Evolutionary conservation across 2,329 filamentous ascomycete species (phyloP).

Genomic region (Tolypocladium album): DNA sequence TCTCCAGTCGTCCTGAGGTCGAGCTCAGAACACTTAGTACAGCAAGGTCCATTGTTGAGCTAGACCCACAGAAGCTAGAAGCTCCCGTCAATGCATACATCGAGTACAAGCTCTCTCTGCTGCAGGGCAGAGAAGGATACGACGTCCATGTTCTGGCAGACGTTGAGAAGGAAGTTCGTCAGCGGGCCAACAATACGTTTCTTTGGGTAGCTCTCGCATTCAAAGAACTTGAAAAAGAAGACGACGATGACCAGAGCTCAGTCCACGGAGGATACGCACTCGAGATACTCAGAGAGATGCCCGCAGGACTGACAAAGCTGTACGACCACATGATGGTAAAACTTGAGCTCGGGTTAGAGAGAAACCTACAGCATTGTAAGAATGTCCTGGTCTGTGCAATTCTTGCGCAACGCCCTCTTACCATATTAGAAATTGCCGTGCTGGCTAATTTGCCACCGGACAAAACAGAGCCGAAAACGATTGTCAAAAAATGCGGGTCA

Average conservation of each 20-base stretch:
- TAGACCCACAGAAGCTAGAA: not conserved
- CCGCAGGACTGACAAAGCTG: not conserved
- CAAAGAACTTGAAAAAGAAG: not conserved
- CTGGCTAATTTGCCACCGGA: not conserved
- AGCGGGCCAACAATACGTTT: not conserved
- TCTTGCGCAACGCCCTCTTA: not conserved
- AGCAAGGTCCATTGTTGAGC: not conserved
- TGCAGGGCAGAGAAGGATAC: not conserved
- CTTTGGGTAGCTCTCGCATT: not conserved
- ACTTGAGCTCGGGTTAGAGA: not conserved
- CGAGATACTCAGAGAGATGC: not conserved
- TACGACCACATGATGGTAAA: not conserved
- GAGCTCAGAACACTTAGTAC: not conserved
- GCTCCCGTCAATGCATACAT: not conserved
- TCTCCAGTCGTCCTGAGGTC: not conserved
- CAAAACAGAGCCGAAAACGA: not conserved
- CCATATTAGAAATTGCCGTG: not conserved
- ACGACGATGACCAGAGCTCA: not conserved
- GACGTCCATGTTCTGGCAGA: not conserved
- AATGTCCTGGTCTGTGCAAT: not conserved
- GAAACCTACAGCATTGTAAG: not conserved
- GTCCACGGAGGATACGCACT: not conserved
- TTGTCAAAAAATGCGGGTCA: not conserved
- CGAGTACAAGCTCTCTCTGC: not conserved
- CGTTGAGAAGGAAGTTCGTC: not conserved